Base-by-base conservation (phyloP, 108 stramenopile genomes). In the Cyclotella choctawhatcheeana region DNA sequence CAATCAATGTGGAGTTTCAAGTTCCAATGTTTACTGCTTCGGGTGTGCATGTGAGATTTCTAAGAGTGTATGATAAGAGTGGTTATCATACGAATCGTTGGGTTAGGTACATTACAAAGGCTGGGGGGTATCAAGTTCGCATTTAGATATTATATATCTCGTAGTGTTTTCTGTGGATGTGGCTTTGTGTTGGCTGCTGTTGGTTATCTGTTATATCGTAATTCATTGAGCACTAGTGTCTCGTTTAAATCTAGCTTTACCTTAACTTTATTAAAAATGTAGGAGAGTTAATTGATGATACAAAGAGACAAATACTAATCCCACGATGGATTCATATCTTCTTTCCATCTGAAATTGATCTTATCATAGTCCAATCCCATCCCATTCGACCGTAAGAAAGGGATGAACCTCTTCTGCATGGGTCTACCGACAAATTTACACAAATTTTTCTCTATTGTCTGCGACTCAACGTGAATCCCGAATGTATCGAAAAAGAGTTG, bases 101-200 rank as follows among this genome's bases (percentile, higher is more conserved):
- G 97, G 99, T 99, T 17, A 88, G 97, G 60, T 99, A 98, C 85
- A 96, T 98, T 63, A 98, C 99, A 16, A 96, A 98, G 77, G 99
- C 99, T 0, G 97, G 97, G 14, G 86, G 83, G 52, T 99, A 98
- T 77, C 94, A 97, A 74, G 88, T 99, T 61, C 92, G 96, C 31
- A 97, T 99, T 78, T 99, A 90, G 87, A 37, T 69, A 22, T 17
- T n/a, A n/a, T n/a, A n/a, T n/a, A n/a, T n/a, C n/a, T n/a, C n/a
- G n/a, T n/a, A n/a, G n/a, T n/a, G n/a, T n/a, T n/a, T n/a, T n/a
- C n/a, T n/a, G n/a, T n/a, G n/a, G n/a, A n/a, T n/a, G n/a, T n/a
- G n/a, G n/a, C n/a, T n/a, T n/a, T n/a, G 37, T 40, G 37, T 12
- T 40, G 37, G 37, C 37, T 8, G 37, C 12, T 12, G 37, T 12